phyloP scores from a whole-genome alignment of 305 asterid species.

The Plantago rigida region DNA sequence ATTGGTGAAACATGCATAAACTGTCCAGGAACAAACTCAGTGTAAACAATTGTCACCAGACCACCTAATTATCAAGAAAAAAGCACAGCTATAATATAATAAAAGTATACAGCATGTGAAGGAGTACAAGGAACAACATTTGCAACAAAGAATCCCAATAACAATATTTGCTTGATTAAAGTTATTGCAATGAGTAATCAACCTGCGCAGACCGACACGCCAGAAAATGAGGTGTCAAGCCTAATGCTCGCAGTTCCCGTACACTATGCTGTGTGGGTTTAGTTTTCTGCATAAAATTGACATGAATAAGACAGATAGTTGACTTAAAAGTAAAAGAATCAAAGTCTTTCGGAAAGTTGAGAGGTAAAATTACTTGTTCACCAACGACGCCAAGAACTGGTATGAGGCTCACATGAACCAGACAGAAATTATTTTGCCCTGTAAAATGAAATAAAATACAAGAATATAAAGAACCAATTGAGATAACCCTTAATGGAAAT shows the following conservation, averaged over 20 bases:
- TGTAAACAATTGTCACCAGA: too few species aligned
- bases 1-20: too few species aligned
- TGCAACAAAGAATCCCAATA: constrained; percentile 10
- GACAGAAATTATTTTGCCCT: constrained; percentile 83
- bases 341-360: constrained; percentile 3
- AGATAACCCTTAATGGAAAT: too few species aligned
- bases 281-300: constrained; percentile 60
- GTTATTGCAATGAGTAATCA: constrained; percentile 10
- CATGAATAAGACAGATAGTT: constrained; percentile 20
- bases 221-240: constrained; percentile 82
- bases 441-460: constrained; percentile 13
- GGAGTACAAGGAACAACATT: background rate
- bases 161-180: constrained; percentile 3
- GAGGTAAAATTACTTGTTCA: constrained; percentile 62
- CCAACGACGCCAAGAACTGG: constrained; percentile 92
- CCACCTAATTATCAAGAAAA: too few species aligned
- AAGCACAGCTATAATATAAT: too few species aligned
- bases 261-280: constrained; percentile 97
- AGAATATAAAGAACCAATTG: constrained; percentile 5
- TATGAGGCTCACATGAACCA: constrained; percentile 86
- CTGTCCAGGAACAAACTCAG: too few species aligned
- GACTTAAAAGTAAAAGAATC: constrained; percentile 7
- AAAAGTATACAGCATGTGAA: background rate
- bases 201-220: constrained; percentile 96
- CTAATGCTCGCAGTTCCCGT: constrained; percentile 83